Conservation (phyloP, 345 rosid species). For the Erodium maritimum region DNA sequence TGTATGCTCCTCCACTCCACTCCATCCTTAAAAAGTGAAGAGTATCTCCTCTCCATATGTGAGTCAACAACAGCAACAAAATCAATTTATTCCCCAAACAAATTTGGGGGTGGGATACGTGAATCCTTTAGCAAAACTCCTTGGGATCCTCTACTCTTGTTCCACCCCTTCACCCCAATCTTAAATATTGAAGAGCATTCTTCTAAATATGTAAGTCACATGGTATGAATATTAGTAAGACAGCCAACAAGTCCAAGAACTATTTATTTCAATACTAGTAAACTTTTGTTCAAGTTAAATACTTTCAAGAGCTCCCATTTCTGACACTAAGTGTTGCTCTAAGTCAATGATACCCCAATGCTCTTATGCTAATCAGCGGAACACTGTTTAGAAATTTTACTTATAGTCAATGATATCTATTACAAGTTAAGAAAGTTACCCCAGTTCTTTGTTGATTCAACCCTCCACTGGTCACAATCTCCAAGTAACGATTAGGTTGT, state of each 20-base stretch:
- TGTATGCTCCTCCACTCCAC: no score
- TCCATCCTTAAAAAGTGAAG: no score
- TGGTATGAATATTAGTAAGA: neutral
- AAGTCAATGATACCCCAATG: neutral
- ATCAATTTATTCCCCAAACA: no score
- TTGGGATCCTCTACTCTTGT: no score
- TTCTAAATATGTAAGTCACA: neutral
- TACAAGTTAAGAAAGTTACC: slow-evolving; percentile 31
- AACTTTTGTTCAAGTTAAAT: neutral
- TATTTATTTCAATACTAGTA: neutral
- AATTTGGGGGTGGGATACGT: no score
- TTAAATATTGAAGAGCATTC: neutral
- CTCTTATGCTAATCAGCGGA: no score
- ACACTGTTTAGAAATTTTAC: neutral
- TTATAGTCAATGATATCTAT: neutral
- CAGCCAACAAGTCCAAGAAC: neutral
- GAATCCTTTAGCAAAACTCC: no score
- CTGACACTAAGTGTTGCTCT: neutral
- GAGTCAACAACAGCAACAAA: no score
- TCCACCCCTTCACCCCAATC: neutral
- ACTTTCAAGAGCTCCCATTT: neutral
- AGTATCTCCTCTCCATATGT: no score
- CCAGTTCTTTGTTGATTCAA: slow-evolving; percentile 95
- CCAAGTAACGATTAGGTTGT: slow-evolving; percentile 46
- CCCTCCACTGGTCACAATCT: slow-evolving; percentile 81